Evolutionary conservation across 805 yeast genomes (phyloP).

Genomic region (Sugiyamaella chiloensis): DNA sequence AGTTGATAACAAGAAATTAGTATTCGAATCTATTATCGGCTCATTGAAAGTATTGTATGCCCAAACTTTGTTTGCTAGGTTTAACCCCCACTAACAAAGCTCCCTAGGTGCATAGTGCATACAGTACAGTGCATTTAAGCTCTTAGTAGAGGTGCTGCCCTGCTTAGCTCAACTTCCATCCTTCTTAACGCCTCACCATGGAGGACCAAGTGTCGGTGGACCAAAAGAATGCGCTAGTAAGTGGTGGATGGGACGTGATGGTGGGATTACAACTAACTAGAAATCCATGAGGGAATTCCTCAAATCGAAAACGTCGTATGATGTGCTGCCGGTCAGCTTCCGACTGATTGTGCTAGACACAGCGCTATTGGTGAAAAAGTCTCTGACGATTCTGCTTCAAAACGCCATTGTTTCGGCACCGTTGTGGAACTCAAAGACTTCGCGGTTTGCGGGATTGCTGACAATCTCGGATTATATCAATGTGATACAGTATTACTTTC

Average conservation of each 20-base stretch:
- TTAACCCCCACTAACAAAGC: no score
- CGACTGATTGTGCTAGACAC: constrained; percentile 92
- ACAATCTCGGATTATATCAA: constrained; percentile 92
- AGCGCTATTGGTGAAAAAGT: constrained; percentile 81
- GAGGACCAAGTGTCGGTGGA: constrained; percentile 17
- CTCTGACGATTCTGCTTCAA: constrained; percentile 83
- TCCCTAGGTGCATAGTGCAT: no score
- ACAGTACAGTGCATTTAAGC: no score
- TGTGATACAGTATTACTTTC: constrained; percentile 90
- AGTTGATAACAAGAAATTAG: no score
- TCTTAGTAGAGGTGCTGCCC: no score
- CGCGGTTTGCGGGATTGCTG: constrained; percentile 89
- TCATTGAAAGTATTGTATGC: no score
- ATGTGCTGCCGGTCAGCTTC: constrained; percentile 93
- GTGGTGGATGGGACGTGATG: neutral
- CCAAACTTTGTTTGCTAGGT: no score
- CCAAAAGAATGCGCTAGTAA: constrained; percentile 18
- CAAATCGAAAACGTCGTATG: constrained; percentile 90
- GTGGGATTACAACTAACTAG: constrained; percentile 38
- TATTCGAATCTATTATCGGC: no score
- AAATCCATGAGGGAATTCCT: constrained; percentile 81
- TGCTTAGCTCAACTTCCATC: neutral
- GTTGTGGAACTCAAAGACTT: constrained; percentile 85
- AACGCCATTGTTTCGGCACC: constrained; percentile 97
- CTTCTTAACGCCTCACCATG: neutral